Conservation (phyloP, 768 basidiomycete species). For the Termitomyces sp. region DNA sequence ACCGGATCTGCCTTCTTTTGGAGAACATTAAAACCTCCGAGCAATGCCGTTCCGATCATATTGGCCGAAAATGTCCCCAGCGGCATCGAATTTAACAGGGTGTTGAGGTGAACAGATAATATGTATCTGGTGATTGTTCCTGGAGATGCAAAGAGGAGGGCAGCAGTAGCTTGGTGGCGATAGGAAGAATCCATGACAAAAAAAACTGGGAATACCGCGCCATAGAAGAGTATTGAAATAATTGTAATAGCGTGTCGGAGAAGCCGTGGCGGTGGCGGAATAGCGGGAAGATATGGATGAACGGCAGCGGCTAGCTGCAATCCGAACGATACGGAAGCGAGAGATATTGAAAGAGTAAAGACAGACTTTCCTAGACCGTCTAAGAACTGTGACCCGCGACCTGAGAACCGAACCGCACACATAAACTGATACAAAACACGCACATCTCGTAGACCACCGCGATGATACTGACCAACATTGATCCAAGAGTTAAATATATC, state of each 20-base stretch:
- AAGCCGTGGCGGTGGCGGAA: constrained; percentile 34
- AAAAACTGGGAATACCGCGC: constrained; percentile 72
- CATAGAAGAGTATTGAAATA: constrained; percentile 62
- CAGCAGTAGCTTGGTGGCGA: constrained; percentile 79
- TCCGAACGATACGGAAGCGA: constrained; percentile 78
- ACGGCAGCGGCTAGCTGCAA: constrained; percentile 46
- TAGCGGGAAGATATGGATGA: constrained; percentile 32
- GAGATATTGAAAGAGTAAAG: constrained; percentile 71
- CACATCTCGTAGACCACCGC: constrained; percentile 70
- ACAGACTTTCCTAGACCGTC: constrained; percentile 80
- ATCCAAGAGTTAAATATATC: constrained; percentile 85
- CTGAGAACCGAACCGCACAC: background rate
- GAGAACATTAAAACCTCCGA: constrained; percentile 67
- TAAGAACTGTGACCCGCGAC: constrained; percentile 52
- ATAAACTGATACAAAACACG: constrained; percentile 20
- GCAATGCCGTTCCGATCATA: constrained; percentile 72
- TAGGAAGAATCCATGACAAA: constrained; percentile 61
- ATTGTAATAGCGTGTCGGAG: constrained; percentile 46
- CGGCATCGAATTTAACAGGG: constrained; percentile 54
- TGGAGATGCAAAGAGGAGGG: constrained; percentile 85
- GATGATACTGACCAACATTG: constrained; percentile 49
- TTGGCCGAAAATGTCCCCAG: constrained; percentile 79
- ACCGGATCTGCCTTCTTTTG: constrained; percentile 46
- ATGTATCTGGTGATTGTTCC: constrained; percentile 83
- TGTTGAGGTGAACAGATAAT: constrained; percentile 70